Percentiles rank a stretch among this genome's conserved stretches.
These are phyloP conservation scores for Silene noctiflora DNA, from an alignment of 179 eudicot species.

Conservation along the genomic window DNA sequence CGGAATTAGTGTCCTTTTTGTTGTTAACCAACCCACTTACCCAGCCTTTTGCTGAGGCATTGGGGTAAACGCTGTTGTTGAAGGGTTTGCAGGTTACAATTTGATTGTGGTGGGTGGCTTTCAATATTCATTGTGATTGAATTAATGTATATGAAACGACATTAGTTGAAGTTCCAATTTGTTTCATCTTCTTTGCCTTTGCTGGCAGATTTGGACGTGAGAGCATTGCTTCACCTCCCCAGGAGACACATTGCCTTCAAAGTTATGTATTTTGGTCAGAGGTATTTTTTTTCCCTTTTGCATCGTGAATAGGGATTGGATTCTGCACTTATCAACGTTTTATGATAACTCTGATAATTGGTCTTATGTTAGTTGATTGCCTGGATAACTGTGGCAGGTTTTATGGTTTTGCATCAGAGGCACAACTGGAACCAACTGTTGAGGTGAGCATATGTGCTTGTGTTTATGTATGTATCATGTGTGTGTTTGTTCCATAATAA, in stretches of 20 bases:
- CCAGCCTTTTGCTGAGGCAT: not conserved
- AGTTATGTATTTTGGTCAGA: conserved; percentile 90
- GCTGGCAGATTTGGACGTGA: conserved; percentile 33
- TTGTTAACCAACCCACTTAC: not conserved
- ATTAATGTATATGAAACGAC: not conserved
- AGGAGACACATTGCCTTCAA: conserved; percentile 73
- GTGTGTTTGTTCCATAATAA: not conserved
- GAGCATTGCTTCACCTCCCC: conserved; percentile 35
- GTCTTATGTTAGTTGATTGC: not conserved
- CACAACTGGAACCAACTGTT: conserved; percentile 85
- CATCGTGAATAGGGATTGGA: not conserved
- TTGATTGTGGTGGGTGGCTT: not conserved
- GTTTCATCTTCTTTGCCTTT: not conserved
- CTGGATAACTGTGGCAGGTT: conserved; percentile 42
- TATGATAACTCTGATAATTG: not conserved
- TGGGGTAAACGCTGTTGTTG: not conserved
- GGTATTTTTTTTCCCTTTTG: conserved; percentile 37
- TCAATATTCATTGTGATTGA: too few relatives aligned
- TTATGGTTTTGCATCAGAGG: conserved; percentile 92
- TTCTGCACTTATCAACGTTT: not conserved
- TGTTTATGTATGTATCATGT: not conserved
- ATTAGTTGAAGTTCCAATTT: not conserved
- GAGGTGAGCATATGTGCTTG: conserved; percentile 50
- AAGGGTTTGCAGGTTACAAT: not conserved
- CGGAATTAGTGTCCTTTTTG: too few relatives aligned